Evolutionary conservation across 2,329 filamentous ascomycete species (phyloP).

Genomic region (Pseudogymnoascus sp.): DNA sequence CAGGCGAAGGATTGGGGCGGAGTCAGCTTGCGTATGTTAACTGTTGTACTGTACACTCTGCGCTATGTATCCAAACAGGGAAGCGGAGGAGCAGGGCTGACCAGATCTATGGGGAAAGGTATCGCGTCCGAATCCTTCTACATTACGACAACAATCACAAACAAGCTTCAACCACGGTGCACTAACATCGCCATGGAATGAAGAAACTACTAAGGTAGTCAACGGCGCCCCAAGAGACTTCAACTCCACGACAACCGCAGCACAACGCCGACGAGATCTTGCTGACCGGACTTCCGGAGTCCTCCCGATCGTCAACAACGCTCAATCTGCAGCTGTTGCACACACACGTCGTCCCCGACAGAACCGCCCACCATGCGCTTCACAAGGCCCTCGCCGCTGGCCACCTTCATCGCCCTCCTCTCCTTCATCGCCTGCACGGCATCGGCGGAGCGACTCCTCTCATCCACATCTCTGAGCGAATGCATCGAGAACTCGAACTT

Average conservation of each 20-base stretch:
- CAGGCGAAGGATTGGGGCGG: neutral
- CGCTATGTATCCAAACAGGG: neutral
- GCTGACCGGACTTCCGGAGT: neutral
- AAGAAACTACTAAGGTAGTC: neutral
- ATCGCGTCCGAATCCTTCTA: neutral
- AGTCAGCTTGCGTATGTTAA: neutral
- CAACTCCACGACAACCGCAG: neutral
- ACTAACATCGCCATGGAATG: neutral
- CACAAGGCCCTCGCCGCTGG: neutral
- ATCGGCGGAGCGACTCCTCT: conserved; percentile 32
- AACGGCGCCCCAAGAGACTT: neutral
- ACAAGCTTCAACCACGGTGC: neutral
- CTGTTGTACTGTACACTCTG: neutral
- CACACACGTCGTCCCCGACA: neutral
- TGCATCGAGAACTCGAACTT: conserved; percentile 82
- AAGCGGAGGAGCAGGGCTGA: neutral
- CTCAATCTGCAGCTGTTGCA: neutral
- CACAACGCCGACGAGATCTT: neutral
- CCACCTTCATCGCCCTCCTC: conserved; percentile 9
- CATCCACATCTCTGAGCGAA: conserved; percentile 74
- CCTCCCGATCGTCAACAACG: neutral
- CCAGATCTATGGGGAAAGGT: neutral
- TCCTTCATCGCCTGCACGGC: conserved; percentile 1
- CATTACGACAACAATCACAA: neutral
- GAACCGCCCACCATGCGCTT: conserved; percentile 10